Conservation (phyloP, 371 early-diverging fungal species). For the Funneliformis caledonium region DNA sequence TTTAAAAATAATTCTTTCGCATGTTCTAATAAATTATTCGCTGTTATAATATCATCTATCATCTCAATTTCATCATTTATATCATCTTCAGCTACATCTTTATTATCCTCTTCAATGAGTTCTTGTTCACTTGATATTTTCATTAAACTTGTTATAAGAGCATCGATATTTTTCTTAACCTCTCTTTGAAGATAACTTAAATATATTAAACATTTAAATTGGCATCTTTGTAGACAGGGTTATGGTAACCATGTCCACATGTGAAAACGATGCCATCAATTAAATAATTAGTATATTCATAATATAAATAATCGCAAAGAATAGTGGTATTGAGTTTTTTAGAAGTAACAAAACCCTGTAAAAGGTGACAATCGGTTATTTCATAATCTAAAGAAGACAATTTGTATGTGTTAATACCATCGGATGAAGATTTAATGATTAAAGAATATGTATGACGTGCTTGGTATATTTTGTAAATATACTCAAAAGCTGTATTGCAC, state of each 20-base stretch:
- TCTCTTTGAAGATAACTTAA: neutral
- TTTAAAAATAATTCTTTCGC: no score
- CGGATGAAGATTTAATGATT: neutral
- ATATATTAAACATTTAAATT: neutral
- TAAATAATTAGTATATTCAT: neutral
- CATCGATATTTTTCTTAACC: neutral
- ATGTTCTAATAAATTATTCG: no score
- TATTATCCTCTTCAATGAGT: no score
- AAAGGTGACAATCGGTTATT: neutral
- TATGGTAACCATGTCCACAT: neutral
- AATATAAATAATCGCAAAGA: neutral
- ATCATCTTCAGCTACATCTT: no score
- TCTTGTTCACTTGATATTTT: neutral
- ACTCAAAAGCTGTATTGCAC: neutral
- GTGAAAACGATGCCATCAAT: neutral
- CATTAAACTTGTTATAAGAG: neutral
- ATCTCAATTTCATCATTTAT: no score
- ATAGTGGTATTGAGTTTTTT: neutral
- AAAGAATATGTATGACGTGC: neutral
- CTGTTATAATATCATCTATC: no score
- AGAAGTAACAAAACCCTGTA: neutral
- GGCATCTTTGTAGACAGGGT: no score
- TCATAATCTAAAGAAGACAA: slow-evolving; percentile 16
- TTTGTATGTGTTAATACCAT: slow-evolving; percentile 11
- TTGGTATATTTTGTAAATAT: slow-evolving; percentile 23